A percentile compares a stretch with the other conserved stretches of the same genome.
Evolutionary conservation across 2,329 filamentous ascomycete species (phyloP).

Genomic region (Venturia aucupariae): DNA sequence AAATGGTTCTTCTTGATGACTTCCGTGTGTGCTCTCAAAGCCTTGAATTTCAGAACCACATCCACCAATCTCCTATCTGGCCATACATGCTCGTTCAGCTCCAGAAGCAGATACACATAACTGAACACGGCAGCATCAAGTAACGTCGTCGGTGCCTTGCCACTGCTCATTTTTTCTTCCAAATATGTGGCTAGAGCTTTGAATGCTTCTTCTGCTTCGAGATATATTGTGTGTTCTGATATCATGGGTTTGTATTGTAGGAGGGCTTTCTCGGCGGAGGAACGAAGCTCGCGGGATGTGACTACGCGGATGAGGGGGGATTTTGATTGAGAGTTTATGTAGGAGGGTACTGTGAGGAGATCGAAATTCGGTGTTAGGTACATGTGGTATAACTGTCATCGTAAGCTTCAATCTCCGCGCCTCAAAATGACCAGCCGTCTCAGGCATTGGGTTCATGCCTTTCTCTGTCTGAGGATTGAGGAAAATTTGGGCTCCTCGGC

Average conservation of each 20-base stretch:
- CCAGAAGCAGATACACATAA: conserved; percentile 74
- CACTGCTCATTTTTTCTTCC: conserved; percentile 54
- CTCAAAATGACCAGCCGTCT: neutral
- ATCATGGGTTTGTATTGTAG: conserved; percentile 52
- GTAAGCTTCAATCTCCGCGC: neutral
- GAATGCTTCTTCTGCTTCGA: conserved; percentile 53
- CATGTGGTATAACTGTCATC: conserved; percentile 58
- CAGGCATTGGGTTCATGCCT: too few species aligned
- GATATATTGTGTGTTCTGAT: conserved; percentile 48
- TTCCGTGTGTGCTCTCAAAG: conserved; percentile 56
- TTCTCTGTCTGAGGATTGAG: too few species aligned
- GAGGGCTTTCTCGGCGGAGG: conserved; percentile 67
- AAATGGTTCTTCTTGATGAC: conserved; percentile 47
- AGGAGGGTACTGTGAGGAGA: conserved; percentile 59
- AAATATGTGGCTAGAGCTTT: conserved; percentile 51
- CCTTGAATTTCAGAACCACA: conserved; percentile 47
- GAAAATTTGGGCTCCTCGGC: too few species aligned
- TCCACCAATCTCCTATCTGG: conserved; percentile 50
- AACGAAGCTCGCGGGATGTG: conserved; percentile 56
- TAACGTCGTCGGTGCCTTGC: conserved; percentile 48
- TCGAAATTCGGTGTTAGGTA: conserved; percentile 67
- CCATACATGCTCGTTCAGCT: conserved; percentile 48
- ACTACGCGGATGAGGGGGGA: conserved; percentile 54
- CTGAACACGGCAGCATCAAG: conserved; percentile 88
- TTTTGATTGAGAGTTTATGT: conserved; percentile 54